Evolutionary conservation across 768 basidiomycete species (phyloP).

Genomic region (Gloeophyllum trabeum): DNA sequence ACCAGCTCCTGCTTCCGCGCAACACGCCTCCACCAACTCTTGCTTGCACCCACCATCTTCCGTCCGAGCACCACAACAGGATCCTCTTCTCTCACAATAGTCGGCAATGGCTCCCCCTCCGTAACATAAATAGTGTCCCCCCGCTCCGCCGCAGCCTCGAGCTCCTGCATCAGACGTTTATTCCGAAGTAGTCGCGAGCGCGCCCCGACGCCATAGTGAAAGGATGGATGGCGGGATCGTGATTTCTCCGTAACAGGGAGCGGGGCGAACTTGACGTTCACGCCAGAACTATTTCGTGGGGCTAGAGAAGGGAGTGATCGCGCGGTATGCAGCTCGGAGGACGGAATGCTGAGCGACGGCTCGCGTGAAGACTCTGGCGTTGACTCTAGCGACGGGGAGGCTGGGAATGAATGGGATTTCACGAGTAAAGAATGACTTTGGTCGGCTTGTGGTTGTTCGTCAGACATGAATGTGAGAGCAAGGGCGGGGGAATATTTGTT

Average conservation of each 20-base stretch:
- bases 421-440: too few species aligned
- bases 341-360: slow-evolving; percentile 7
- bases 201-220: slow-evolving; percentile 45
- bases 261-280: slow-evolving; percentile 54
- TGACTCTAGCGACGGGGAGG: not conserved
- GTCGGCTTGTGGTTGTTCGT: too few species aligned
- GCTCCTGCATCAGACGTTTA: slow-evolving; percentile 11
- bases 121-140: slow-evolving; percentile 17
- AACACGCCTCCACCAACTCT: slow-evolving; percentile 33
- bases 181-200: slow-evolving; percentile 16
- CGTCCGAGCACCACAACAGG: slow-evolving; percentile 36
- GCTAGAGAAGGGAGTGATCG: slow-evolving; percentile 9
- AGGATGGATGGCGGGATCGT: slow-evolving; percentile 33
- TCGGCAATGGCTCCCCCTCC: too few species aligned
- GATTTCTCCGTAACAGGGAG: slow-evolving; percentile 40
- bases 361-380: slow-evolving; percentile 4
- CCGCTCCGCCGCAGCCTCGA: slow-evolving; percentile 10
- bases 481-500: too few species aligned
- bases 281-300: too few species aligned
- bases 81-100: too few species aligned
- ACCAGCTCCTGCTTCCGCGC: slow-evolving; percentile 22
- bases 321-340: slow-evolving; percentile 8
- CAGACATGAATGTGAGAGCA: too few species aligned
- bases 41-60: slow-evolving; percentile 33
- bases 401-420: not conserved